Evolutionary conservation across 768 basidiomycete species (phyloP).

Genomic region (Mycena olivaceomarginata): DNA sequence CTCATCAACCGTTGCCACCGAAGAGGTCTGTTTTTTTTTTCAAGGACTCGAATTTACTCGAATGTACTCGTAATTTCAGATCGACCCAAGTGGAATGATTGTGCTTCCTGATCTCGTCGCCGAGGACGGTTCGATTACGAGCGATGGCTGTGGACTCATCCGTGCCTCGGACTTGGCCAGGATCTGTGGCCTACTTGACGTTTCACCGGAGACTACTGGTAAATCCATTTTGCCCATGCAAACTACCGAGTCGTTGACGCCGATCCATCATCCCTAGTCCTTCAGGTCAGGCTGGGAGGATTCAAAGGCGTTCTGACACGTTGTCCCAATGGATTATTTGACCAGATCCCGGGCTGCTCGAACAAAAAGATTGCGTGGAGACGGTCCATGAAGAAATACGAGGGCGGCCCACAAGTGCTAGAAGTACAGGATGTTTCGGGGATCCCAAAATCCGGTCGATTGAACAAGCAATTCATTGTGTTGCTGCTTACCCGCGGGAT

Average conservation of each 20-base stretch:
- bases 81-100: conserved; percentile 18
- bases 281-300: conserved; percentile 44
- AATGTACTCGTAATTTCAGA: no score
- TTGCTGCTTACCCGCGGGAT: conserved; percentile 42
- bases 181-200: conserved; percentile 4
- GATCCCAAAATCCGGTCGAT: conserved; percentile 36
- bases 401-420: conserved; percentile 34
- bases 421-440: conserved; percentile 43
- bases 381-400: conserved; percentile 44
- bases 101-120: conserved; percentile 38
- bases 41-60: not conserved
- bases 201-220: conserved; percentile 40
- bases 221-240: not conserved
- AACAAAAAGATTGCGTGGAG: conserved; percentile 45
- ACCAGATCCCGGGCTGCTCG: conserved; percentile 7
- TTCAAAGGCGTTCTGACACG: conserved; percentile 43
- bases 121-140: conserved; percentile 43
- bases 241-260: not conserved
- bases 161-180: conserved; percentile 37
- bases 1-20: conserved; percentile 40
- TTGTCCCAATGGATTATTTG: conserved; percentile 39
- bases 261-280: conserved; percentile 23
- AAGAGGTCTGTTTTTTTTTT: conserved; percentile 27
- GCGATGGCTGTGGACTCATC: conserved; percentile 49
- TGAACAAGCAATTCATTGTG: conserved; percentile 47